Evolutionary conservation across 2,329 filamentous ascomycete species (phyloP), one percentile per base, ranked within the genome.

Genomic region (Colletotrichum horii): DNA sequence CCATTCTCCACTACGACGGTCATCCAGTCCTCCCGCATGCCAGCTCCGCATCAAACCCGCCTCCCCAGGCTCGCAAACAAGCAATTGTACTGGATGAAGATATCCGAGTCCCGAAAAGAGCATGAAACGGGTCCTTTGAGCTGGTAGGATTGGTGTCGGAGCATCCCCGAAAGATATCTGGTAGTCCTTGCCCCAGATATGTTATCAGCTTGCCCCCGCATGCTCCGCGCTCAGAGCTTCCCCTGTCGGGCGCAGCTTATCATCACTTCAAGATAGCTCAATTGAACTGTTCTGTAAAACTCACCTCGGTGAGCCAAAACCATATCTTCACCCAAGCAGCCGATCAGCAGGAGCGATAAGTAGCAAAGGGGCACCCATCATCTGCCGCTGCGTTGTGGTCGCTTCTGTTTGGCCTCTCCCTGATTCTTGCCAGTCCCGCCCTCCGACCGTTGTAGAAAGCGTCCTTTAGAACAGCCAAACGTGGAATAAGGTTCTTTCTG

Each of bases 401-500:
- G 43, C 43, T 22, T 8, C 43, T 22, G n/a, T 52, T 52, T 52
- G 43, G n/a, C 19, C 19, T 48, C 38, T 8, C 11, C 43, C 4
- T 2, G 6, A 48, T 48, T 48, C 43, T 2, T 48, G n/a, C 43
- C n/a, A 22, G 4, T 34, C 12, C 11, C 32, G 12, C n/a, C 6
- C 43, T 8, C 11, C 11, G 19, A 43, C 38, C 38, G 19, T 22
- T 48, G 43, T 48, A 48, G 19, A 48, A 4, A 48, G 4, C 43
- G 43, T 48, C 4, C 11, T 48, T 5, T 12, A 8, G 4, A 2
- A n/a, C 3, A 48, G 19, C 38, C 38, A 2, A 43, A n/a, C 38
- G n/a, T n/a, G 9, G 1, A 12, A 22, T 1, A 0, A 1, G 11
- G 3, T 12, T 14, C 43, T 22, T 0, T 52, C 1, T 22, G 43